Conservation (phyloP, 495 filamentous ascomycete genomes). For the Aspergillus sparsus region DNA sequence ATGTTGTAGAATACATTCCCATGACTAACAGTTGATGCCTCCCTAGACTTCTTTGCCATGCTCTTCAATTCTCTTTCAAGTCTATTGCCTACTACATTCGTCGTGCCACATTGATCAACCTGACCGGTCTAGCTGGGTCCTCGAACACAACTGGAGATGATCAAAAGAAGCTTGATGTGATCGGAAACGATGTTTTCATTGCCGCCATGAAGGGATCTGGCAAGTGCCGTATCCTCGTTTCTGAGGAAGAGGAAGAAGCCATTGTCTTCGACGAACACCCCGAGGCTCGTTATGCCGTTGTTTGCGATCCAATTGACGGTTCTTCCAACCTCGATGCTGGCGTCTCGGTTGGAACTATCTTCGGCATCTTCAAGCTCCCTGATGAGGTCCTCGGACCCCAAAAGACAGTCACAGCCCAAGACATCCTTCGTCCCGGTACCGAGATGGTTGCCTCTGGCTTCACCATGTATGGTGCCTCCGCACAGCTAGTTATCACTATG, state of each 20-base stretch:
- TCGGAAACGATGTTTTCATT: slow-evolving; percentile 97
- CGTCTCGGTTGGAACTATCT: slow-evolving; percentile 98
- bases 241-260: slow-evolving; percentile 91
- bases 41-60: slow-evolving; percentile 85
- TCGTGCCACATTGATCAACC: slow-evolving; percentile 93
- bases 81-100: slow-evolving; percentile 99
- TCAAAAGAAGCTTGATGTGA: slow-evolving; percentile 99
- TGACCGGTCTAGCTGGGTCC: slow-evolving; percentile 91
- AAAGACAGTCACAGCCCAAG: slow-evolving; percentile 67
- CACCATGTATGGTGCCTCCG: slow-evolving; percentile 98
- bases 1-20: too few species aligned
- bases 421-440: slow-evolving; percentile 83
- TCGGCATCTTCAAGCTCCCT: slow-evolving; percentile 86
- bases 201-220: slow-evolving; percentile 89
- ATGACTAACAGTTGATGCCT: not conserved
- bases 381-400: slow-evolving; percentile 62
- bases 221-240: slow-evolving; percentile 86
- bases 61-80: slow-evolving; percentile 99
- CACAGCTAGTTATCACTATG: slow-evolving; percentile 97
- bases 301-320: slow-evolving; percentile 97
- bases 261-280: slow-evolving; percentile 82
- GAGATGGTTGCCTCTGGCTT: slow-evolving; percentile 93
- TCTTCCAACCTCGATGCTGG: slow-evolving; percentile 97
- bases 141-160: slow-evolving; percentile 96
- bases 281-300: slow-evolving; percentile 87